Conservation (phyloP, 768 basidiomycete genomes). For the Leccinum subgranulosum region DNA sequence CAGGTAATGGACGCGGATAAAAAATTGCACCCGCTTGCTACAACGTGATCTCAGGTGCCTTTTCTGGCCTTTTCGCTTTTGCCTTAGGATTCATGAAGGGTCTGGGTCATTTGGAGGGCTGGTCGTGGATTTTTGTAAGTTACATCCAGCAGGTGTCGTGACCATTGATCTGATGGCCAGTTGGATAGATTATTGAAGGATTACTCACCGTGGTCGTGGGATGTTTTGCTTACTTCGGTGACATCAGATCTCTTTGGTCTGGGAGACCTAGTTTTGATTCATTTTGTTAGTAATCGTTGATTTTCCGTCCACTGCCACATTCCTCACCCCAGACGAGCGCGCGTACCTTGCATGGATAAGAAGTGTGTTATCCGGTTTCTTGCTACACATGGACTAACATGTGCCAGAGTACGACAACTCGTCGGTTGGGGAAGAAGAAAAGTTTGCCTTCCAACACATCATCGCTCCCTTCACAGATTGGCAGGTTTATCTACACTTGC, state of each 20-base stretch:
- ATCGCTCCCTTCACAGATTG: constrained; percentile 56
- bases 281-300: constrained; percentile 53
- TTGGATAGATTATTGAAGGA: constrained; percentile 34
- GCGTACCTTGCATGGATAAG: constrained; percentile 17
- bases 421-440: constrained; percentile 42
- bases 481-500: constrained; percentile 41
- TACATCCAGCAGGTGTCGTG: too few species aligned
- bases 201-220: constrained; percentile 57
- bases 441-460: constrained; percentile 52
- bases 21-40: not conserved
- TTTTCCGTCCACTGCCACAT: constrained; percentile 27
- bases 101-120: constrained; percentile 44
- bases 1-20: constrained; percentile 31
- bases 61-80: constrained; percentile 58
- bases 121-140: constrained; percentile 69
- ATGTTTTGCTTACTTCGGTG: constrained; percentile 49
- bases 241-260: constrained; percentile 1
- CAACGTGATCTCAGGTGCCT: constrained; percentile 37
- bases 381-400: constrained; percentile 50
- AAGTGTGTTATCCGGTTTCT: constrained; percentile 6
- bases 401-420: constrained; percentile 38
- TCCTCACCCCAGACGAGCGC: constrained; percentile 16
- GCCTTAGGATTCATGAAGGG: constrained; percentile 54
- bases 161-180: not conserved
- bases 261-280: not conserved